Conservation (phyloP, 495 filamentous ascomycete species). For the Chlorociboria aeruginascens region DNA sequence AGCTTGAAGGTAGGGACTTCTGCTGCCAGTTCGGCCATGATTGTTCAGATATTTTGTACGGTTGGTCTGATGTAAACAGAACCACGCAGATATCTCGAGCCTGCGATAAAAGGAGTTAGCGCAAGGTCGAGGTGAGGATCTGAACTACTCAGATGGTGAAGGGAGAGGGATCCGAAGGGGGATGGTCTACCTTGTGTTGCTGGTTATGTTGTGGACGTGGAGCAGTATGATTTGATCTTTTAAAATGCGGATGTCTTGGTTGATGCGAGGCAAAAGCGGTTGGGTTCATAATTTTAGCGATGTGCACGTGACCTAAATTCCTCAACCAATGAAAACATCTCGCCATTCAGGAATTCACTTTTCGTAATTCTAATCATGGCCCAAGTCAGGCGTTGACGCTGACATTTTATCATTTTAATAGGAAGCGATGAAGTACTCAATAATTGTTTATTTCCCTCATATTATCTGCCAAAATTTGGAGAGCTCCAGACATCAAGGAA, state of each 20-base stretch:
- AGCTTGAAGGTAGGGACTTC: conserved; percentile 84
- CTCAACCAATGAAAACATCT: not conserved
- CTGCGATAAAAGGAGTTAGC: conserved; percentile 18
- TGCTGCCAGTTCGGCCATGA: conserved; percentile 44
- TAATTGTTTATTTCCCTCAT: no score
- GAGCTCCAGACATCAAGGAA: no score
- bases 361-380: no score
- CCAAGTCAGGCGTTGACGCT: no score
- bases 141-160: not conserved
- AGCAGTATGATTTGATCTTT: conserved; percentile 11
- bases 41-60: conserved; percentile 23
- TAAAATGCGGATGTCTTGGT: conserved; percentile 15
- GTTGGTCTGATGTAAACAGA: conserved; percentile 29
- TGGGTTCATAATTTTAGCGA: conserved; percentile 9
- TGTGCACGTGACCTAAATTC: conserved; percentile 2
- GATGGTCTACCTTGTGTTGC: not conserved
- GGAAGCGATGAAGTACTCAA: no score
- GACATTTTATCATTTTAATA: no score
- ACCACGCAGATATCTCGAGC: conserved; percentile 5
- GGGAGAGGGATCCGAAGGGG: not conserved
- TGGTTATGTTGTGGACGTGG: conserved; percentile 13
- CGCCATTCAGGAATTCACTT: not conserved
- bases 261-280: conserved; percentile 4
- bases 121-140: not conserved
- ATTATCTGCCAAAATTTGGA: no score